Percentiles rank a stretch among this genome's conserved stretches.
These are phyloP conservation scores for Ustanciosporium gigantosporum DNA, from an alignment of 1,284 basidiomycete species.

Conservation along the genomic window DNA sequence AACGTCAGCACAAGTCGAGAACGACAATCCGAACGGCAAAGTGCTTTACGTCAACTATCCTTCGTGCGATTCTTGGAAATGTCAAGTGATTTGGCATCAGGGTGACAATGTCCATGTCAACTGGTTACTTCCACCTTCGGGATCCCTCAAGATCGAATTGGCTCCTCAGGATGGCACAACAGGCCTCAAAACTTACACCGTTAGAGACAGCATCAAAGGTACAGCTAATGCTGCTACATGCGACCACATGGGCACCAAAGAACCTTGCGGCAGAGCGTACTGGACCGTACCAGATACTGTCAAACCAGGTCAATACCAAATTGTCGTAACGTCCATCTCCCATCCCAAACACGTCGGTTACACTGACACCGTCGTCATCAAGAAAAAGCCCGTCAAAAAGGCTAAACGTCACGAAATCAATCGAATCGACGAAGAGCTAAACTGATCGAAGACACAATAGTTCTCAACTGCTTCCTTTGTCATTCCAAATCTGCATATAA, in stretches of 20 bases:
- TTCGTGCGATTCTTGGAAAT: conserved; percentile 19
- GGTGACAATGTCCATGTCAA: conserved; percentile 17
- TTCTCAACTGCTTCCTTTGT: background rate
- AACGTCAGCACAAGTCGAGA: background rate
- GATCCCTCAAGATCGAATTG: conserved; percentile 24
- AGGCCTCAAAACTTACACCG: conserved; percentile 15
- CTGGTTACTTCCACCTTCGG: conserved; percentile 33
- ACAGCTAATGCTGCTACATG: conserved; percentile 11
- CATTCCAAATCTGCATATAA: background rate
- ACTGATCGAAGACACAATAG: background rate
- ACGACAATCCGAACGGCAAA: conserved; percentile 36
- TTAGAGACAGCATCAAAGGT: conserved; percentile 26
- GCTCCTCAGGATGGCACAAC: conserved; percentile 25
- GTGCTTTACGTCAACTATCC: conserved; percentile 32
- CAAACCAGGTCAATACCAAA: conserved; percentile 19
- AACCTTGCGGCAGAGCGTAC: conserved; percentile 25
- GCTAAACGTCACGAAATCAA: conserved; percentile 7
- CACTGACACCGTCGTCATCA: conserved; percentile 38
- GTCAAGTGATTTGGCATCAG: conserved; percentile 22
- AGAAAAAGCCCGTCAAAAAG: conserved; percentile 3
- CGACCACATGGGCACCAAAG: conserved; percentile 12
- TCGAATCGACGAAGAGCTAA: conserved; percentile 1
- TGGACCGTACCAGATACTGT: conserved; percentile 15
- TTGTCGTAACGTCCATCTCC: conserved; percentile 15
- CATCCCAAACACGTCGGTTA: conserved; percentile 19